Evolutionary conservation across 371 early-diverging fungal genomes (phyloP).

Genomic region (Capillidium rhysosporum): DNA sequence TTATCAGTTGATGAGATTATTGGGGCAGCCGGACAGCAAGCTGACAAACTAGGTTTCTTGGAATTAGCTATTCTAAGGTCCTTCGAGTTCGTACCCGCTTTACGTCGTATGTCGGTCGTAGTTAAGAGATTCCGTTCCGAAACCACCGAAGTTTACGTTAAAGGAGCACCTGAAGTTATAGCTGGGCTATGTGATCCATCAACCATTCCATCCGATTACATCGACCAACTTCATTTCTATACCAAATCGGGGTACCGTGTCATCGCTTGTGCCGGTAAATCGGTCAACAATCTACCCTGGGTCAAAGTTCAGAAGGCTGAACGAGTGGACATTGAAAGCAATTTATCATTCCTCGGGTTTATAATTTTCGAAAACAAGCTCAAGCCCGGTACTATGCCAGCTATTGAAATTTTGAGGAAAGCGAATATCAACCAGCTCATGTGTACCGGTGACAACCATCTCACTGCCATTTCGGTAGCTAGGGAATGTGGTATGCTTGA

Average conservation of each 20-base stretch:
- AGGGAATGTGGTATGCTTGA: constrained; percentile 69
- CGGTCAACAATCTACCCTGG: constrained; percentile 38
- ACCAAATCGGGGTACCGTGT: constrained; percentile 93
- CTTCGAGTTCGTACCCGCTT: constrained; percentile 86
- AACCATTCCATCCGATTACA: constrained; percentile 68
- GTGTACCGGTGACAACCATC: constrained; percentile 98
- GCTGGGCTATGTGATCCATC: constrained; percentile 60
- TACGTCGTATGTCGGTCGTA: constrained; percentile 92
- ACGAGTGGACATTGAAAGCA: constrained; percentile 70
- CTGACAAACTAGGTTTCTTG: too few relatives aligned
- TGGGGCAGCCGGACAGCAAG: neutral
- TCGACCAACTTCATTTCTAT: constrained; percentile 51
- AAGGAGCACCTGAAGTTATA: constrained; percentile 88
- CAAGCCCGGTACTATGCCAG: constrained; percentile 67
- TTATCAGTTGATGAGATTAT: constrained; percentile 7
- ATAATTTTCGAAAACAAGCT: constrained; percentile 98
- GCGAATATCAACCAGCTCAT: constrained; percentile 89
- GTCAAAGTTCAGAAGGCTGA: constrained; percentile 59
- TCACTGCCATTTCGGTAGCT: constrained; percentile 95
- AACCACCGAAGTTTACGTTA: constrained; percentile 72
- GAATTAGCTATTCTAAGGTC: constrained; percentile 82
- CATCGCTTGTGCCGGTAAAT: constrained; percentile 74
- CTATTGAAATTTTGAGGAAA: constrained; percentile 59
- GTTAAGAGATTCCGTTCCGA: constrained; percentile 43
- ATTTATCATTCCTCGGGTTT: constrained; percentile 82